Conservation (phyloP, 2,329 filamentous ascomycete species). For the Diaporthe ampelina region DNA sequence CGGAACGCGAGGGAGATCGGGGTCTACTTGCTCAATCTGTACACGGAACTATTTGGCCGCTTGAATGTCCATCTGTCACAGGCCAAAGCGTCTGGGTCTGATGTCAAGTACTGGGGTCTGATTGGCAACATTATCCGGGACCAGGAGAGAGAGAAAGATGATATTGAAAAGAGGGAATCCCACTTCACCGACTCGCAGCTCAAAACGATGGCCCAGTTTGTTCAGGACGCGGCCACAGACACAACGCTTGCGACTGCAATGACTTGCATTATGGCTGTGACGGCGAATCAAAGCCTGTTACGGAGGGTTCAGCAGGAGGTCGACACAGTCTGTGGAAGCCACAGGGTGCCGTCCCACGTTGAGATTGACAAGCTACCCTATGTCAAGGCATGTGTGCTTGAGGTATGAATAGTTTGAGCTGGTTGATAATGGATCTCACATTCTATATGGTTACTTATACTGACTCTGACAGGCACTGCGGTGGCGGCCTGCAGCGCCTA, state of each 20-base stretch:
- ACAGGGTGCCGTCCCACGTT: background rate
- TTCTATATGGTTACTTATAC: background rate
- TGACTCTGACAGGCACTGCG: constrained; percentile 6
- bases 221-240: constrained; percentile 19
- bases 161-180: background rate
- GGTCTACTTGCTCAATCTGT: background rate
- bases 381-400: constrained; percentile 26
- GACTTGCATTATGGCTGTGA: constrained; percentile 30
- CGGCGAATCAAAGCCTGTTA: background rate
- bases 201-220: background rate
- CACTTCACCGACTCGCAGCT: constrained; percentile 21
- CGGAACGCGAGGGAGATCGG: constrained; percentile 4
- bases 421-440: background rate
- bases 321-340: background rate
- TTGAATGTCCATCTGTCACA: constrained; percentile 1
- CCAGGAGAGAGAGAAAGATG: constrained; percentile 5
- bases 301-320: constrained; percentile 19
- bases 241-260: constrained; percentile 21
- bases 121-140: constrained; percentile 11
- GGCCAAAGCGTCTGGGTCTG: background rate
- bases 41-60: background rate
- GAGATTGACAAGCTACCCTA: constrained; percentile 10
- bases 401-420: background rate
- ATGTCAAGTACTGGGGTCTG: constrained; percentile 27
- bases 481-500: constrained; percentile 20